A percentile compares a stretch with the other conserved stretches of the same genome.
phyloP scores from a whole-genome alignment of 306 rosid genomes.

The Vigna trinervia region DNA sequence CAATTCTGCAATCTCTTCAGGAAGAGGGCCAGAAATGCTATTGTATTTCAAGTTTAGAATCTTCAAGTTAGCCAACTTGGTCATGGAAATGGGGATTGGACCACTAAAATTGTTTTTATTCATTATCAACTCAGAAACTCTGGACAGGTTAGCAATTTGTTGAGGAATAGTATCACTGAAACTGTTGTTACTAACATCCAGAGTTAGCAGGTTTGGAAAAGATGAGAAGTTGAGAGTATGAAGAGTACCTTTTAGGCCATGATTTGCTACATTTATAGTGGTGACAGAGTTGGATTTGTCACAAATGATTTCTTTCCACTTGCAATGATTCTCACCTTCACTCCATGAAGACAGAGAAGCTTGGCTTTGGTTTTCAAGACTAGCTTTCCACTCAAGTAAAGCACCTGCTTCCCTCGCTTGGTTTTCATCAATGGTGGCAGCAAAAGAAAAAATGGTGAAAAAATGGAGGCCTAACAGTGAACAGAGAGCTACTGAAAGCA shows the following conservation, averaged over 20 bases:
- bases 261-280: neutral
- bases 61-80: constrained; percentile 8
- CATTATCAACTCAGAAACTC: neutral
- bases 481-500: neutral
- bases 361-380: constrained; percentile 36
- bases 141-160: constrained; percentile 22
- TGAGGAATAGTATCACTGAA: constrained; percentile 28
- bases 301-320: constrained; percentile 25
- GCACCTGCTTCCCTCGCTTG: neutral
- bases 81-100: neutral
- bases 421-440: neutral
- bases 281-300: constrained; percentile 14
- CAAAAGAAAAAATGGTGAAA: neutral
- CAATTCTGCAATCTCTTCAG: constrained; percentile 26
- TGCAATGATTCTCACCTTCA: neutral
- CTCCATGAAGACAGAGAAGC: constrained; percentile 2
- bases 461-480: neutral
- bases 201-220: neutral
- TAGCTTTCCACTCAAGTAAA: constrained; percentile 8
- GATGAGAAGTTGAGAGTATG: constrained; percentile 22
- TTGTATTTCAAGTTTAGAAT: neutral
- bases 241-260: constrained; percentile 37
- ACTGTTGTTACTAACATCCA: neutral
- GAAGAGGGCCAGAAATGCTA: neutral
- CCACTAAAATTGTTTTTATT: neutral